These are phyloP conservation scores for Dictyostelium brefeldianum DNA, from an alignment of 78 protist genomes.

Conservation along the genomic window DNA sequence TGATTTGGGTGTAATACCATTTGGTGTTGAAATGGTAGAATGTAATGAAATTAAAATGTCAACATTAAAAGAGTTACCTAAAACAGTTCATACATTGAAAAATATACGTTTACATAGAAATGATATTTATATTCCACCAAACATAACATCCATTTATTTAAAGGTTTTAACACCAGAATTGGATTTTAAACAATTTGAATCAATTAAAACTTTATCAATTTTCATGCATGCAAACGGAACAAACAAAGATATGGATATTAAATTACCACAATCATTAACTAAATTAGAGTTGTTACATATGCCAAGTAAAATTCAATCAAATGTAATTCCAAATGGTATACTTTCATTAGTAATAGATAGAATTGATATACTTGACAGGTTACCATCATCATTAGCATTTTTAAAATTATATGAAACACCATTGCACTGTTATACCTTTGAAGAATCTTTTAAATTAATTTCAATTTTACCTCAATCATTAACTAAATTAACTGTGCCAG, in stretches of 20 bases:
- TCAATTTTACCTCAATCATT: background rate
- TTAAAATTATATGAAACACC: slow-evolving; percentile 9
- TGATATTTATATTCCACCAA: background rate
- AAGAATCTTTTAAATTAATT: background rate
- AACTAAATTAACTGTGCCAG: background rate
- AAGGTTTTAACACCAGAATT: background rate
- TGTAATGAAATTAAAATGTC: background rate
- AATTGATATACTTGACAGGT: background rate
- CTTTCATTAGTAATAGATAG: background rate
- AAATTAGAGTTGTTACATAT: background rate
- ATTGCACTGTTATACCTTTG: background rate
- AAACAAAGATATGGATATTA: background rate
- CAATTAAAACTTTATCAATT: background rate
- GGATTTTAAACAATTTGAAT: background rate
- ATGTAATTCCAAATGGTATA: background rate
- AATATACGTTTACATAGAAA: background rate
- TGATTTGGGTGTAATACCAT: background rate
- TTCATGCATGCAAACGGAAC: too few relatives aligned
- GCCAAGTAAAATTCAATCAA: background rate
- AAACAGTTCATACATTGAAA: background rate
- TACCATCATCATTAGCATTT: background rate
- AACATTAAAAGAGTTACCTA: background rate
- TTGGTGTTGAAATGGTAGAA: background rate
- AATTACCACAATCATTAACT: background rate
- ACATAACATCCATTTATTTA: background rate